Evolutionary conservation across 2,329 filamentous ascomycete genomes (phyloP).

Genomic region (Aspergillus glaucus): DNA sequence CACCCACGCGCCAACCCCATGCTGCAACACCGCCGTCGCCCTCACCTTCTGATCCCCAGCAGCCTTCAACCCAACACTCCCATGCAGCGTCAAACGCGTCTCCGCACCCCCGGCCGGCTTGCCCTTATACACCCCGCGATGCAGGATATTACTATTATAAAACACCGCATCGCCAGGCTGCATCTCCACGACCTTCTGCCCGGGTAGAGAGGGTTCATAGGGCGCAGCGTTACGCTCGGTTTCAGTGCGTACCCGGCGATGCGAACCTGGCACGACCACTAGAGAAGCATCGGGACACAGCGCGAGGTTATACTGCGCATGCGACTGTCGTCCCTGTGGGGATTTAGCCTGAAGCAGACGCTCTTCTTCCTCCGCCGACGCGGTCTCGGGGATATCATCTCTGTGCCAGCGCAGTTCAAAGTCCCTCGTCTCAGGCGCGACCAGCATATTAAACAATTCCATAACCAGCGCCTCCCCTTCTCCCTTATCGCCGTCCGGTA

Average conservation of each 20-base stretch:
- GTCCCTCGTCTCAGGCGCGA: slow-evolving; percentile 59
- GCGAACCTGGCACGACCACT: slow-evolving; percentile 71
- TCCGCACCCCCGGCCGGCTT: slow-evolving; percentile 32
- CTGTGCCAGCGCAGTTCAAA: slow-evolving; percentile 80
- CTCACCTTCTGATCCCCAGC: slow-evolving; percentile 31
- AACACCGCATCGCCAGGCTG: slow-evolving; percentile 74
- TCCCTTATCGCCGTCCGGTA: slow-evolving; percentile 27
- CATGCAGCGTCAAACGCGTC: slow-evolving; percentile 38
- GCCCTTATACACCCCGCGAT: slow-evolving; percentile 38
- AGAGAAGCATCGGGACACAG: slow-evolving; percentile 68
- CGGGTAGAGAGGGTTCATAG: slow-evolving; percentile 56
- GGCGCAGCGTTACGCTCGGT: slow-evolving; percentile 62
- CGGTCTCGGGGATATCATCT: slow-evolving; percentile 69
- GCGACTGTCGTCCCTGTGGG: slow-evolving; percentile 49
- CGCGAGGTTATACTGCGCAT: slow-evolving; percentile 84
- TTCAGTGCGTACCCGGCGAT: slow-evolving; percentile 63
- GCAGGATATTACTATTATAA: slow-evolving; percentile 82
- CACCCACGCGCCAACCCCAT: slow-evolving; percentile 42
- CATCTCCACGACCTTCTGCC: slow-evolving; percentile 60
- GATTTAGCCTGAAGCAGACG: slow-evolving; percentile 49
- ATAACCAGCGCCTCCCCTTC: slow-evolving; percentile 64
- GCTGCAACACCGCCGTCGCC: slow-evolving; percentile 40
- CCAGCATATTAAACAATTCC: slow-evolving; percentile 82
- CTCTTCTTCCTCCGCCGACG: slow-evolving; percentile 60
- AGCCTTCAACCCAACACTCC: slow-evolving; percentile 35